A percentile compares a stretch with the other conserved stretches of the same genome.
These are phyloP conservation scores for Ganoderma lucidum DNA, from an alignment of 1,284 basidiomycete genomes.

Conservation along the genomic window DNA sequence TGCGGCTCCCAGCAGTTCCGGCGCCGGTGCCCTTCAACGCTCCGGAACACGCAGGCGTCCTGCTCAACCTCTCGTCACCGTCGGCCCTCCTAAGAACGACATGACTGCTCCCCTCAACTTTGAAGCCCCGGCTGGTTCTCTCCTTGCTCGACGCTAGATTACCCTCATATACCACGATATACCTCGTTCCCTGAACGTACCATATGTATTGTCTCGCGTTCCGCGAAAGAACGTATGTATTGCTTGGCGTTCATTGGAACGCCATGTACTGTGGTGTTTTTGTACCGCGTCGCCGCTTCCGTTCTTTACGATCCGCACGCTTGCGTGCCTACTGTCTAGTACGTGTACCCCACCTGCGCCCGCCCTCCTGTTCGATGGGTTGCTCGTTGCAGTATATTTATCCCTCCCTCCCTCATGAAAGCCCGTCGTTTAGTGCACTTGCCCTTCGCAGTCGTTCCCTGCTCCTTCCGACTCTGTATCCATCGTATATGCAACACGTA, in stretches of 20 bases:
- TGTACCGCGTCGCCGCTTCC: background rate
- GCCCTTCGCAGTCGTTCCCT: background rate
- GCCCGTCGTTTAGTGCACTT: background rate
- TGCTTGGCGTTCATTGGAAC: background rate
- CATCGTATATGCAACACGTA: constrained; percentile 5
- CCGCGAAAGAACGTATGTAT: constrained; percentile 4
- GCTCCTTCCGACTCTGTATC: constrained; percentile 1
- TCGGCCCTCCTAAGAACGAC: constrained; percentile 34
- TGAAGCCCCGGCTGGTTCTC: constrained; percentile 65
- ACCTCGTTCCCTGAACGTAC: background rate
- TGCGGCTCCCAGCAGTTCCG: constrained; percentile 27
- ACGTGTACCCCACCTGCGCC: constrained; percentile 3
- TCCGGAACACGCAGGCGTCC: constrained; percentile 55
- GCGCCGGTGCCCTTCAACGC: constrained; percentile 47
- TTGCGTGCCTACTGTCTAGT: background rate
- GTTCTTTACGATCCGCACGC: background rate
- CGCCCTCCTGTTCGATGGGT: background rate
- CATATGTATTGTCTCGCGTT: constrained; percentile 5
- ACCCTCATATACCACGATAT: background rate
- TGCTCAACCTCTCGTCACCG: constrained; percentile 51
- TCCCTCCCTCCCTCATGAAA: background rate
- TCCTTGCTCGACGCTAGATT: constrained; percentile 53
- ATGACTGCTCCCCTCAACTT: constrained; percentile 48
- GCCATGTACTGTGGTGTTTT: constrained; percentile 1
- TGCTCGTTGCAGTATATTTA: background rate